Percentiles rank a stretch among this genome's conserved stretches.
Evolutionary conservation across 2,329 filamentous ascomycete species (phyloP).

Genomic region (Hymenoscyphus salicellus): DNA sequence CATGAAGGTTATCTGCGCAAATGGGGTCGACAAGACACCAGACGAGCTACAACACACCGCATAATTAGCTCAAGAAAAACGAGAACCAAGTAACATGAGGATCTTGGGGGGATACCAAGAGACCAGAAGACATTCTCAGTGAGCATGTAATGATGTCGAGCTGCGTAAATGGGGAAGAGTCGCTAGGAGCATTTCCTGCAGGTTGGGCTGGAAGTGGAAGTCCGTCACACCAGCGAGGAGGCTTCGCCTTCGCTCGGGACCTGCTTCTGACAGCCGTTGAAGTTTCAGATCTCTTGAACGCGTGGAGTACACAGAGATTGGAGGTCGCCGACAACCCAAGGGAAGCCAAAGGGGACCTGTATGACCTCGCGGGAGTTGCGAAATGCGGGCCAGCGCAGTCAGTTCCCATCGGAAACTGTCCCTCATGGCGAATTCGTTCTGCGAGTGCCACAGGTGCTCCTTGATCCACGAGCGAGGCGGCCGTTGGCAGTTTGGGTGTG

Average conservation of each 20-base stretch:
- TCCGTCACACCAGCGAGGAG: constrained; percentile 8
- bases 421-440: constrained; percentile 21
- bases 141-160: constrained; percentile 1
- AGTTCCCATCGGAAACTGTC: constrained; percentile 18
- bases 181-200: constrained; percentile 7
- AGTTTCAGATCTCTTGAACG: constrained; percentile 34
- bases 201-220: constrained; percentile 14
- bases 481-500: background rate
- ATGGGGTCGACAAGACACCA: background rate
- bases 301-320: constrained; percentile 28
- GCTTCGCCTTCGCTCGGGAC: constrained; percentile 6
- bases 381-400: constrained; percentile 25
- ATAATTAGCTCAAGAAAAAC: constrained; percentile 2
- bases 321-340: constrained; percentile 15
- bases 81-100: background rate
- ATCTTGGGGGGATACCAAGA: background rate
- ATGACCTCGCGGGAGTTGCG: constrained; percentile 19
- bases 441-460: constrained; percentile 8
- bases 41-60: background rate
- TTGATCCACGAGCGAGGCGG: background rate
- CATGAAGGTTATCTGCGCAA: background rate
- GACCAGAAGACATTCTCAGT: background rate
- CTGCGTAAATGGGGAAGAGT: background rate
- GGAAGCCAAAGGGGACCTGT: constrained; percentile 8
- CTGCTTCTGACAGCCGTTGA: constrained; percentile 28